These are phyloP conservation scores for Teunomyces kruisii DNA, from an alignment of 805 yeast genomes.

Conservation along the genomic window DNA sequence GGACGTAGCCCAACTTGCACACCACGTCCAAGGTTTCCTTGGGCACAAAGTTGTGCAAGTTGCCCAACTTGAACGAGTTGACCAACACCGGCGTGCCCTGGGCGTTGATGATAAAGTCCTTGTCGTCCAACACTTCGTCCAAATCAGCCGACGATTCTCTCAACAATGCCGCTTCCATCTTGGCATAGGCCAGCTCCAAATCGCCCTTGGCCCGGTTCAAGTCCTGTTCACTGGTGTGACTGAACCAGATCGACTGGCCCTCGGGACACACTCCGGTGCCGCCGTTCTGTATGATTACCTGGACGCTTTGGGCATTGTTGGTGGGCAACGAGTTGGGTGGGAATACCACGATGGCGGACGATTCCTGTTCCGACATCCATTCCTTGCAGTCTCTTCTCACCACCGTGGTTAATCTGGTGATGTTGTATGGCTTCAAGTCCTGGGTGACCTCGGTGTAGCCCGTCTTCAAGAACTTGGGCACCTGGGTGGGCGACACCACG, in stretches of 20 bases:
- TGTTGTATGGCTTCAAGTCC: conserved; percentile 46
- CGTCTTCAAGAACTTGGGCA: conserved; percentile 42
- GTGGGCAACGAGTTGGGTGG: conserved; percentile 79
- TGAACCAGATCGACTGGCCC: conserved; percentile 90
- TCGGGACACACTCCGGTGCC: conserved; percentile 84
- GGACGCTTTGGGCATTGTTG: conserved; percentile 71
- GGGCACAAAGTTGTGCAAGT: conserved; percentile 82
- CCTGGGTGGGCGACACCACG: conserved; percentile 70
- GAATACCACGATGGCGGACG: conserved; percentile 85
- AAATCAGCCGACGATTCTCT: conserved; percentile 67
- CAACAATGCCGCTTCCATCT: conserved; percentile 75
- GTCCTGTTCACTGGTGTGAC: conserved; percentile 69
- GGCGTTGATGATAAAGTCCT: conserved; percentile 35
- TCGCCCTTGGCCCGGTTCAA: conserved; percentile 71
- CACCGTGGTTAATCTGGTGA: conserved; percentile 75
- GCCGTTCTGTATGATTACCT: conserved; percentile 82
- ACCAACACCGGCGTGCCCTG: conserved; percentile 62
- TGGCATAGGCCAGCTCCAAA: conserved; percentile 74
- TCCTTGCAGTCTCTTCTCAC: conserved; percentile 86
- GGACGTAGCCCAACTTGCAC: conserved; percentile 41
- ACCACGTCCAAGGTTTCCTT: conserved; percentile 57
- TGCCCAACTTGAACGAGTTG: conserved; percentile 82
- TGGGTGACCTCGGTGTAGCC: conserved; percentile 44
- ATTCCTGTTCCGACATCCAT: conserved; percentile 87
- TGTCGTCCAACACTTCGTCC: conserved; percentile 33